Base-by-base conservation (phyloP, 805 yeast species). In the Maudiozyma serrabonitensis region DNA sequence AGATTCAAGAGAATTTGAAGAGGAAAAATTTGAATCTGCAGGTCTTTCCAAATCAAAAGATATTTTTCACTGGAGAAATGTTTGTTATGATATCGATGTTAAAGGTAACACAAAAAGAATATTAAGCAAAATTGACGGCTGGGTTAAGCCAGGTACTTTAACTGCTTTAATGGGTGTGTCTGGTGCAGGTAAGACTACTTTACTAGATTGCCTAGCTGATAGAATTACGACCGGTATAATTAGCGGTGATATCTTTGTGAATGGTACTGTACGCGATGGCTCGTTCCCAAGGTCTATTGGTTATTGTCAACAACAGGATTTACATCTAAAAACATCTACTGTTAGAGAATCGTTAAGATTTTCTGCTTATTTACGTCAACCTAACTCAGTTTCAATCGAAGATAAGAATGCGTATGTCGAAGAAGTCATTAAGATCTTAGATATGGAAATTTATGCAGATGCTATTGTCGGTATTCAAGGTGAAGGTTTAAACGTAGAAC, bases 131-230 rank as follows among this genome's bases (percentile, higher is more conserved):
- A 86, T 85, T 50, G 87, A 82, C 61, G 93, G 91, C 46, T 84
- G 87, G 85, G 89, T 84, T 41, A 82, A 82, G 61, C 90, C 90
- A 9, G 90, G 90, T 55, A 83, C 88, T 44, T 69, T 85, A 61
- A 85, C 91, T 47, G 93, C 93, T 4, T 67, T 81, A 46, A 80
- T 80, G 84, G 87, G 88, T 57, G 81, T 83, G 16, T 80, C 88
- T 40, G 89, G 89, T 69, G 89, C 90, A 51, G 90, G 90, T 73
- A 83, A 83, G 62, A 84, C 90, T n/a, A 83, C 89, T 6, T 69
- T 83, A 50, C 70, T 83, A 56, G 84, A 83, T 69, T 81, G 82
- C 58, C 71, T 84, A 57, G 83, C 87, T 35, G 82, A 80, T 57
- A 76, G 89, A 65, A 78, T 81, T 46, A 79, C 84, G 16, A 71